Evolutionary conservation across 1,139 yeast genomes (phyloP).

Genomic region (Zygosaccharomyces sapae): DNA sequence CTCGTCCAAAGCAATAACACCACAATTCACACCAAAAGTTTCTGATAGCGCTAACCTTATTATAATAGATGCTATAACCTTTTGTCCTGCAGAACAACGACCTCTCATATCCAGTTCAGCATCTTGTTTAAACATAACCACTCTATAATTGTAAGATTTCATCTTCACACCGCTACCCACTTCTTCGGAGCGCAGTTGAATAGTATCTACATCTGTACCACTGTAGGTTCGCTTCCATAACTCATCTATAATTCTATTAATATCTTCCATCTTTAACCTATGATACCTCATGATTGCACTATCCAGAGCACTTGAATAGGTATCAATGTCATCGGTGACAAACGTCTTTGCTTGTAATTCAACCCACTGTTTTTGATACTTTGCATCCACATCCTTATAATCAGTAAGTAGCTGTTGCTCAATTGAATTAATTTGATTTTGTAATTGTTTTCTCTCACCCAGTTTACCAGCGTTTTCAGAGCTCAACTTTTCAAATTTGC

Average conservation of each 20-base stretch:
- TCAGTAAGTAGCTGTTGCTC: conserved; percentile 63
- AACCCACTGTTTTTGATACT: conserved; percentile 68
- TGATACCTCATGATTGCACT: conserved; percentile 93
- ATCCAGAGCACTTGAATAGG: conserved; percentile 82
- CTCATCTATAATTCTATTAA: conserved; percentile 81
- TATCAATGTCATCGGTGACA: conserved; percentile 79
- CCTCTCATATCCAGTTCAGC: conserved; percentile 97
- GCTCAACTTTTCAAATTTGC: conserved; percentile 52
- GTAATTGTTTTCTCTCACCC: conserved; percentile 83
- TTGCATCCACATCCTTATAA: conserved; percentile 59
- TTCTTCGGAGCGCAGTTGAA: conserved; percentile 77
- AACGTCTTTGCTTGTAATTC: conserved; percentile 71
- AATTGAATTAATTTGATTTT: conserved; percentile 60
- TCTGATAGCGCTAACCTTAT: conserved; percentile 91
- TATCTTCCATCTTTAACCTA: conserved; percentile 85
- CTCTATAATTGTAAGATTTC: conserved; percentile 83
- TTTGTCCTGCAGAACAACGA: conserved; percentile 96
- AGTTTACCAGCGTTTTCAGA: conserved; percentile 69
- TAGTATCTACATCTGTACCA: conserved; percentile 93
- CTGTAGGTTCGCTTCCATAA: conserved; percentile 92
- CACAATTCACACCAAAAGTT: conserved; percentile 92
- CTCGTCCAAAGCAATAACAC: conserved; percentile 93
- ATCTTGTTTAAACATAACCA: conserved; percentile 90
- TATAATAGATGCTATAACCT: conserved; percentile 86
- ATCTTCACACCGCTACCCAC: conserved; percentile 52